Conservation (phyloP, 164 flowering plant genomes). For the Sextonia rubra region DNA sequence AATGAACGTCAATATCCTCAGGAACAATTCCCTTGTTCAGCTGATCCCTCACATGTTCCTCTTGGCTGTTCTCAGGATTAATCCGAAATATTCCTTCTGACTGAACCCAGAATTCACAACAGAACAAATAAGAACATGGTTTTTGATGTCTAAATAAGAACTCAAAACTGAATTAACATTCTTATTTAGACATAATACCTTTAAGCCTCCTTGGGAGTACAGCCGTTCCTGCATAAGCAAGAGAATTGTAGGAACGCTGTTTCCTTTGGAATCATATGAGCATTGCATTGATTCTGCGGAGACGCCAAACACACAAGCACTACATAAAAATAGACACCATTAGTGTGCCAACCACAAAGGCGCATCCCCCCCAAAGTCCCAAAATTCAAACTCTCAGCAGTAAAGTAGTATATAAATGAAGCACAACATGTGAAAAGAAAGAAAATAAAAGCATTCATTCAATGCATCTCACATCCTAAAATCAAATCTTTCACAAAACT, state of each 20-base stretch:
- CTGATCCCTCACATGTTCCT: conserved; percentile 83
- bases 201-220: conserved; percentile 80
- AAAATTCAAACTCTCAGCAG: too few species aligned
- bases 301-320: conserved; percentile 92
- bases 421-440: neutral
- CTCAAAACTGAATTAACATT: neutral
- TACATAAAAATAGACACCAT: conserved; percentile 20
- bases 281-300: conserved; percentile 96
- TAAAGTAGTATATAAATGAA: neutral
- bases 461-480: too few species aligned
- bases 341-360: neutral
- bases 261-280: conserved; percentile 72
- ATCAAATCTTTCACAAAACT: too few species aligned
- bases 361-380: neutral
- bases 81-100: conserved; percentile 96
- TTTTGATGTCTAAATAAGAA: neutral
- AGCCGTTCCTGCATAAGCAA: conserved; percentile 84
- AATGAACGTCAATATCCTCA: conserved; percentile 85
- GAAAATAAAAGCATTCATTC: too few species aligned
- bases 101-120: conserved; percentile 26
- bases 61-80: conserved; percentile 91
- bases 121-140: neutral
- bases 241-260: conserved; percentile 88
- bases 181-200: conserved; percentile 39
- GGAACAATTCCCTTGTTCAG: conserved; percentile 87